Percentiles rank a stretch among this genome's conserved stretches.
phyloP scores from a whole-genome alignment of 208 protist species.

The Leishmania mexicana region DNA sequence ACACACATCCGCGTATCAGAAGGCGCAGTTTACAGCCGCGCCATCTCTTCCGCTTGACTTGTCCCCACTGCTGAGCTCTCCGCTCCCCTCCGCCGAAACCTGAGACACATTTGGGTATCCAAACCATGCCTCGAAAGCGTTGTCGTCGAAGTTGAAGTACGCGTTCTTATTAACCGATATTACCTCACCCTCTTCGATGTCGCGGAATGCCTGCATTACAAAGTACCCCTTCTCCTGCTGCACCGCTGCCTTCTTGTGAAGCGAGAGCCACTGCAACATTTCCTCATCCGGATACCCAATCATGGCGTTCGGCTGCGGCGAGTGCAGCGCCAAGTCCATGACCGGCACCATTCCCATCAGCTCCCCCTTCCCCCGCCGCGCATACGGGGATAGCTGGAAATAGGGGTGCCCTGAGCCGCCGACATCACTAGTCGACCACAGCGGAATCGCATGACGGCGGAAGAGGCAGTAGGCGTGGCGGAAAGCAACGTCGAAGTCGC shows the following conservation, averaged over 20 bases:
- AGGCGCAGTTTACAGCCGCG: not conserved
- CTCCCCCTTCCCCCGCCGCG: conserved; percentile 42
- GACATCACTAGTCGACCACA: conserved; percentile 63
- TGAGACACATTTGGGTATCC: conserved; percentile 77
- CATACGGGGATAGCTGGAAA: conserved; percentile 69
- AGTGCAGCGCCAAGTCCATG: conserved; percentile 86
- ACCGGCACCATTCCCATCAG: conserved; percentile 88
- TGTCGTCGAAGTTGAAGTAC: conserved; percentile 89
- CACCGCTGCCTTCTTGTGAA: conserved; percentile 67
- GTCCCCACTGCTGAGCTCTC: not conserved
- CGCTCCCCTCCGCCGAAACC: conserved; percentile 28
- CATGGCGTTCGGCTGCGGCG: conserved; percentile 75
- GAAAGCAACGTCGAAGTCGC: conserved; percentile 76
- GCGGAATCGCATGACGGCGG: conserved; percentile 81
- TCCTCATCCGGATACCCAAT: conserved; percentile 86
- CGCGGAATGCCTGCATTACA: conserved; percentile 87
- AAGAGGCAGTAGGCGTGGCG: conserved; percentile 87
- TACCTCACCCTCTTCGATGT: conserved; percentile 76
- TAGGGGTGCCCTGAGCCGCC: conserved; percentile 76
- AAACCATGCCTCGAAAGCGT: conserved; percentile 88
- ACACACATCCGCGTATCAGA: not conserved
- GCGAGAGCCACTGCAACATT: conserved; percentile 84
- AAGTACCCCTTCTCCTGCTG: conserved; percentile 72
- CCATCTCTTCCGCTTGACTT: conserved; percentile 6
- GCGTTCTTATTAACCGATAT: conserved; percentile 88